phyloP scores from a whole-genome alignment of 2,329 filamentous ascomycete genomes.

The Nothophaeocryptopus gaeumannii region DNA sequence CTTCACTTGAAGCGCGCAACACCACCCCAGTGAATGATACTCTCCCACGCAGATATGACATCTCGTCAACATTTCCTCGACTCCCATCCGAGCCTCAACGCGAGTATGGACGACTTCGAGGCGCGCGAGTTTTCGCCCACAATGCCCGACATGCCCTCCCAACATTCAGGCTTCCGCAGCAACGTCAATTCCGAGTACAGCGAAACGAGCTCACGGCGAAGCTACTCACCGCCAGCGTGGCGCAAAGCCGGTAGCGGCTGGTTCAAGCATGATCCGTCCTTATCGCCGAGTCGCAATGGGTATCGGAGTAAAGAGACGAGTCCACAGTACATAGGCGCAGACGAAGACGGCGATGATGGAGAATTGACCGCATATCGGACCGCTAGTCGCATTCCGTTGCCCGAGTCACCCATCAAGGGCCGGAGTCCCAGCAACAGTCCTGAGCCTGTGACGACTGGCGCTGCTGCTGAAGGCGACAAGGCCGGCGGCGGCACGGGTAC shows the following conservation, averaged over 20 bases:
- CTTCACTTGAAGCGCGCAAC: constrained; percentile 13
- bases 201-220: constrained; percentile 50
- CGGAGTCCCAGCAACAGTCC: constrained; percentile 35
- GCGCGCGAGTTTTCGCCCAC: constrained; percentile 53
- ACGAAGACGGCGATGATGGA: constrained; percentile 50
- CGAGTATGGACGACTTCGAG: constrained; percentile 62
- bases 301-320: constrained; percentile 57
- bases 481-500: constrained; percentile 21
- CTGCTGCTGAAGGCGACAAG: constrained; percentile 19
- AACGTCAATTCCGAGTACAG: constrained; percentile 45
- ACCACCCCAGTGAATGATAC: constrained; percentile 16
- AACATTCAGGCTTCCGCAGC: constrained; percentile 61
- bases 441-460: constrained; percentile 22
- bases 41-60: constrained; percentile 17
- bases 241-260: constrained; percentile 58
- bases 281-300: constrained; percentile 46
- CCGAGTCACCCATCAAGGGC: constrained; percentile 50
- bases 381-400: constrained; percentile 52
- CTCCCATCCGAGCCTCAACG: constrained; percentile 56
- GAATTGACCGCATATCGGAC: constrained; percentile 39
- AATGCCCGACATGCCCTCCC: constrained; percentile 54
- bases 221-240: constrained; percentile 67
- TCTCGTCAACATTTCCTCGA: constrained; percentile 33
- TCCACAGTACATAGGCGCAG: constrained; percentile 56
- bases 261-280: constrained; percentile 47